A percentile compares a stretch with the other conserved stretches of the same genome.
Conservation (phyloP, 78 protist genomes). For the Dictyostelium citrinum region DNA sequence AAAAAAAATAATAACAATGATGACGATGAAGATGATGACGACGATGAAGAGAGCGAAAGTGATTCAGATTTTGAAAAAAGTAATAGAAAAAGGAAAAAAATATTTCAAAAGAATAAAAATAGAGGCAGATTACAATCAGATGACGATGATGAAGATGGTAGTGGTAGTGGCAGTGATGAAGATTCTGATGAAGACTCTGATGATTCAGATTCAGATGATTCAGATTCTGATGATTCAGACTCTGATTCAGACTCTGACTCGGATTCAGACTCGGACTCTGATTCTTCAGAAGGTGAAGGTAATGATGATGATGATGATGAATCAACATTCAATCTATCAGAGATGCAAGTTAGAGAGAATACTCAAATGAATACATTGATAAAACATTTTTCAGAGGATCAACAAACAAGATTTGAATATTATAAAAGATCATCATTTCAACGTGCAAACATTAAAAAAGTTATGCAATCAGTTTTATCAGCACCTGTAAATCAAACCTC, state of each 20-base stretch:
- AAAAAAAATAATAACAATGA: not conserved
- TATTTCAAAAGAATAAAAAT: not conserved
- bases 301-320: constrained; percentile 63
- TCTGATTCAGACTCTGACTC: not conserved
- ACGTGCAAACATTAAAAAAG: constrained; percentile 28
- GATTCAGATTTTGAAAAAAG: not conserved
- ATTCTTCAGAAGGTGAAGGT: constrained; percentile 24
- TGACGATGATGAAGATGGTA: not conserved
- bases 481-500: constrained; percentile 60
- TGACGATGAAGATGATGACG: not conserved
- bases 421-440: constrained; percentile 40
- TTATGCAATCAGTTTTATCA: constrained; percentile 47
- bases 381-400: constrained; percentile 33
- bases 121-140: not conserved
- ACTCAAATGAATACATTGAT: constrained; percentile 14
- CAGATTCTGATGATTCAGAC: not conserved
- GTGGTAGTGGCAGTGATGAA: not conserved
- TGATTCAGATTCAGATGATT: not conserved
- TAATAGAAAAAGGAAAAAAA: not conserved
- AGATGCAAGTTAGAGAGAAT: not conserved
- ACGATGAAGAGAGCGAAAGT: not conserved
- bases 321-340: not conserved
- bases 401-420: constrained; percentile 48
- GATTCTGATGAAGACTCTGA: not conserved
- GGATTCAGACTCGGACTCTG: not conserved